Evolutionary conservation across 2,329 filamentous ascomycete genomes (phyloP).

Genomic region (Diaporthe velutina): DNA sequence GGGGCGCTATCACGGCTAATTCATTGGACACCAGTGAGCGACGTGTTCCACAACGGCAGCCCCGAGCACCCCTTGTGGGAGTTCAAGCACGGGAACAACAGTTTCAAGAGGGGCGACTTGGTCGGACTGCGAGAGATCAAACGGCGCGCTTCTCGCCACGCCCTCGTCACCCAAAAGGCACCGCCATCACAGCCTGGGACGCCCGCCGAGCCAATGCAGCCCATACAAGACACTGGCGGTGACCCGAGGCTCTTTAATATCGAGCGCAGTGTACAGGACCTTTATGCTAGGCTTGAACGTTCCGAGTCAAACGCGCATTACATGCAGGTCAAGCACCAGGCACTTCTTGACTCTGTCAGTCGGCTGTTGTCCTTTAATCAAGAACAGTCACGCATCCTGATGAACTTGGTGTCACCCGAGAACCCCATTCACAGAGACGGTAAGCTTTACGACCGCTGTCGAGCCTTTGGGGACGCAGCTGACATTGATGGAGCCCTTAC

Average conservation of each 20-base stretch:
- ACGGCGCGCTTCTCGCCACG: constrained; percentile 90
- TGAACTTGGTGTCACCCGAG: constrained; percentile 80
- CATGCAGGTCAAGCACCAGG: constrained; percentile 84
- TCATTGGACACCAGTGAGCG: constrained; percentile 77
- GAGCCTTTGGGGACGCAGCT: constrained; percentile 43
- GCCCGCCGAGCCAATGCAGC: constrained; percentile 83
- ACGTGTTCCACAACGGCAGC: constrained; percentile 95
- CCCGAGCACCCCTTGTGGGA: constrained; percentile 97
- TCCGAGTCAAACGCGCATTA: constrained; percentile 87
- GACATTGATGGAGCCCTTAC: constrained; percentile 60
- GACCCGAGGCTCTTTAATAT: constrained; percentile 82
- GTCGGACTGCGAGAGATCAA: constrained; percentile 95
- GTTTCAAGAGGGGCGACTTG: constrained; percentile 95
- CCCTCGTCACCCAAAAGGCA: constrained; percentile 89
- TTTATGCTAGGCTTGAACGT: constrained; percentile 80
- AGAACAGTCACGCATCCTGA: constrained; percentile 82
- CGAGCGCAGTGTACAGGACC: constrained; percentile 86
- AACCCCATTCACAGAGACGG: constrained; percentile 85
- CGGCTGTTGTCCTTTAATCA: constrained; percentile 83
- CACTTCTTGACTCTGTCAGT: constrained; percentile 83
- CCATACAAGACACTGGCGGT: constrained; percentile 74
- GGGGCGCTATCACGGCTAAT: constrained; percentile 43
- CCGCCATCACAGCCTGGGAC: constrained; percentile 83
- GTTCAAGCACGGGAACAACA: constrained; percentile 97
- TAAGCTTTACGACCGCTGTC: constrained; percentile 59